Evolutionary conservation across 495 filamentous ascomycete species (phyloP).

Genomic region (Lichenothelia convexa): DNA sequence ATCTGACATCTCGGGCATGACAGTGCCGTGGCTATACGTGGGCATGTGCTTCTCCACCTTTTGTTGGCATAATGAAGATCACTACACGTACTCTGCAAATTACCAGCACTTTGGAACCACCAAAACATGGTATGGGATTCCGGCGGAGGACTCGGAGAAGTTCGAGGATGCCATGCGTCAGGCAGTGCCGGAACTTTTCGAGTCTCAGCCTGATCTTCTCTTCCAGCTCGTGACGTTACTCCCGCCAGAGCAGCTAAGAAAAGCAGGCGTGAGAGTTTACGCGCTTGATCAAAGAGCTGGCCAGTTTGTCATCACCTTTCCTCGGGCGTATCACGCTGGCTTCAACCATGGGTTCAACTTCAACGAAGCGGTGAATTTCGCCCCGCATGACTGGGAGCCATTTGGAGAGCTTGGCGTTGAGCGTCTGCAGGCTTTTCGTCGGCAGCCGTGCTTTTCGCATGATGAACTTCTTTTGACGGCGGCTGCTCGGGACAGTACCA

Average conservation of each 20-base stretch:
- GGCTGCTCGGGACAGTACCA: conserved; percentile 47
- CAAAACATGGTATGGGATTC: conserved; percentile 99
- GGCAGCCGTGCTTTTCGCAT: conserved; percentile 91
- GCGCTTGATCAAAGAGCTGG: conserved; percentile 85
- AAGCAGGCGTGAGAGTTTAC: conserved; percentile 85
- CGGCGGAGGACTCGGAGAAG: conserved; percentile 76
- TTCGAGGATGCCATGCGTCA: conserved; percentile 92
- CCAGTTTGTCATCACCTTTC: conserved; percentile 75
- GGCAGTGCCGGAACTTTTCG: conserved; percentile 89
- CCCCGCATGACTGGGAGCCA: conserved; percentile 90
- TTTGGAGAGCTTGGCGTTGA: conserved; percentile 76
- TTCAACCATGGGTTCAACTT: conserved; percentile 74
- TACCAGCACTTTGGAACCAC: conserved; percentile 98
- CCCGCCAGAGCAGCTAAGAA: conserved; percentile 84
- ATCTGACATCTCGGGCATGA: conserved; percentile 98
- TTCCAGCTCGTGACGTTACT: conserved; percentile 94
- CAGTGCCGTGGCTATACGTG: conserved; percentile 98
- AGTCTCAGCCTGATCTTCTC: conserved; percentile 87
- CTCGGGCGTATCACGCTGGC: conserved; percentile 26
- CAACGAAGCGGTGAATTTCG: conserved; percentile 98
- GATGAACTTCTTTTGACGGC: conserved; percentile 91
- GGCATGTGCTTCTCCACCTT: conserved; percentile 99
- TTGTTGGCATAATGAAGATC: conserved; percentile 98
- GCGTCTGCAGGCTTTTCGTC: conserved; percentile 69
- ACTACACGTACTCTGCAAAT: conserved; percentile 94